A percentile compares a stretch with the other conserved stretches of the same genome.
Conservation (phyloP, 345 rosid species). For the Brassica nigra region DNA sequence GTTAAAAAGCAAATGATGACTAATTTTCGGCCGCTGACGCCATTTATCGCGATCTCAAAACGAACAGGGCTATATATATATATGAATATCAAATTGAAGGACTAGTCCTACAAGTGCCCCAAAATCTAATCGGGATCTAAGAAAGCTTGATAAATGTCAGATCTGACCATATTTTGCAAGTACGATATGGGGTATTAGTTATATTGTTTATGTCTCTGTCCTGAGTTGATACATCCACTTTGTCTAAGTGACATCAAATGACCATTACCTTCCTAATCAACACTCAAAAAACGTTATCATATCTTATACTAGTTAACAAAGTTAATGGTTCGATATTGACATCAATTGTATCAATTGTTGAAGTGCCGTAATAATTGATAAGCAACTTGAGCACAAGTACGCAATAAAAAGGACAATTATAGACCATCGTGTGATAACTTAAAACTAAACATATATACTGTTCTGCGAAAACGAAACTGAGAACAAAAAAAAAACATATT, state of each 20-base stretch:
- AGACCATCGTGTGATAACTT: neutral
- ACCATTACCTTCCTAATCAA: conserved; percentile 25
- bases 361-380: conserved; percentile 22
- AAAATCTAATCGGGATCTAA: neutral
- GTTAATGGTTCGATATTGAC: conserved; percentile 30
- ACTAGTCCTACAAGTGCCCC: neutral
- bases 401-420: too few species aligned
- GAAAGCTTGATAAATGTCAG: neutral
- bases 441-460: conserved; percentile 25
- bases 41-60: too few species aligned
- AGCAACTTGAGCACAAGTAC: conserved; percentile 9
- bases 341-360: conserved; percentile 12
- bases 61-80: too few species aligned
- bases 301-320: neutral
- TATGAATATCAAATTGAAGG: neutral
- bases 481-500: neutral
- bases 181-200: neutral
- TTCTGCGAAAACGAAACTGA: conserved; percentile 29
- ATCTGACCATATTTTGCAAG: neutral
- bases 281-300: neutral
- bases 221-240: conserved; percentile 25
- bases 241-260: conserved; percentile 31
- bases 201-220: conserved; percentile 18
- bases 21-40: too few species aligned
- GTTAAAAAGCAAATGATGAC: too few species aligned